phyloP scores from a whole-genome alignment of 257 asterid genomes.

The Solanum dulcamara region DNA sequence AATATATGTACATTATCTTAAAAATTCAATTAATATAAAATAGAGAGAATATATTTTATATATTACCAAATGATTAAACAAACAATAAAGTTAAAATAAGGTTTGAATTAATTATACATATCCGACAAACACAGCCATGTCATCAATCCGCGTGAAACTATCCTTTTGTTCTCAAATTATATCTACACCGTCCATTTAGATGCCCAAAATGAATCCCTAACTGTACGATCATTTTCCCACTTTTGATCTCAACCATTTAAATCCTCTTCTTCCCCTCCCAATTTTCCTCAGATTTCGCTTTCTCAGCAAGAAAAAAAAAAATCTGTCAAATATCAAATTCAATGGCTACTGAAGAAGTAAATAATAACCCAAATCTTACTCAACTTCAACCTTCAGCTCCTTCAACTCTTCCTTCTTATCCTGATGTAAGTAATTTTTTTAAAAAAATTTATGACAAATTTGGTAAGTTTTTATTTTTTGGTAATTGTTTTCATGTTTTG shows the following conservation, averaged over 20 bases:
- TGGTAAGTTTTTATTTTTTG: not conserved
- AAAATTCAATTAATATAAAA: no score
- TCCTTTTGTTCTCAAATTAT: not conserved
- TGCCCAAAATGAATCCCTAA: slow-evolving; percentile 11
- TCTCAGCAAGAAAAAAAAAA: no score
- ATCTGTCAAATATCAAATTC: no score
- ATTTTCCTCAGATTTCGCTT: not conserved
- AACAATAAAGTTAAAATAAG: no score
- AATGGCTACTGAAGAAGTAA: slow-evolving; percentile 29
- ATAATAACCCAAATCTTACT: not conserved
- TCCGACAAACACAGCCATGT: slow-evolving; percentile 38
- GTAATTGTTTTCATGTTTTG: not conserved
- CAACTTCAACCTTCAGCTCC: slow-evolving; percentile 14
- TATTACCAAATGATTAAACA: no score
- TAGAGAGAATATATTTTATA: no score
- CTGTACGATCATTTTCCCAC: slow-evolving; percentile 40
- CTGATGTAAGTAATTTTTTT: not conserved
- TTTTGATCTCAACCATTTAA: slow-evolving; percentile 33
- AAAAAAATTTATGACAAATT: not conserved
- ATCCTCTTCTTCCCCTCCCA: slow-evolving; percentile 13
- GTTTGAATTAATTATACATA: no score
- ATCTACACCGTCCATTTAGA: not conserved
- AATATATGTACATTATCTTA: no score
- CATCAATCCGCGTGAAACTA: slow-evolving; percentile 32
- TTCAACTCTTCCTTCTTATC: not conserved